phyloP scores from a whole-genome alignment of 2,329 filamentous ascomycete species.

The Exutisphaerella laricina region DNA sequence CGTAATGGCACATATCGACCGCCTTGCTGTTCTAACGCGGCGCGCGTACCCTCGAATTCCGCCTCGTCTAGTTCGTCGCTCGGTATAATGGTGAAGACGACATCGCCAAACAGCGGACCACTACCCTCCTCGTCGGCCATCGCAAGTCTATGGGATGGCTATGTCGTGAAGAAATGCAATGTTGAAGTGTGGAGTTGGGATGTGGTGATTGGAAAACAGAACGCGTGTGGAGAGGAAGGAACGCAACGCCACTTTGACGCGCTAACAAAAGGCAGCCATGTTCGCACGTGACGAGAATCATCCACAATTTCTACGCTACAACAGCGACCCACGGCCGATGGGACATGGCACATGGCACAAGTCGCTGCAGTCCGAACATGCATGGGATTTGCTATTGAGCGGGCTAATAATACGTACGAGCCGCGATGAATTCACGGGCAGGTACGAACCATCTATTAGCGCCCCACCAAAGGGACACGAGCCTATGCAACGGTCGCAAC shows the following conservation, averaged over 20 bases:
- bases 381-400: no score
- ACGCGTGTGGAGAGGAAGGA: not conserved
- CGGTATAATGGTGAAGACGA: conserved; percentile 42
- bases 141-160: not conserved
- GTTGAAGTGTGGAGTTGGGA: no score
- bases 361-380: no score
- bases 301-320: no score
- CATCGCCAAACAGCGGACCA: conserved; percentile 34
- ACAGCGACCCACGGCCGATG: no score
- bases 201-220: not conserved
- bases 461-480: no score
- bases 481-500: no score
- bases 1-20: conserved; percentile 43
- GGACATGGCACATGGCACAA: not conserved
- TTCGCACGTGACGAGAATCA: no score
- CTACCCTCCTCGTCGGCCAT: conserved; percentile 17
- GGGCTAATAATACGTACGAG: not conserved
- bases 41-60: conserved; percentile 39
- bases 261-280: no score
- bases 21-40: conserved; percentile 43
- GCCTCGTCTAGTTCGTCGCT: conserved; percentile 26
- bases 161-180: no score
- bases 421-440: not conserved
- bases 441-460: no score
- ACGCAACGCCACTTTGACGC: no score